phyloP scores from a whole-genome alignment of 2,329 filamentous ascomycete genomes.

The Cladosporium sp. region DNA sequence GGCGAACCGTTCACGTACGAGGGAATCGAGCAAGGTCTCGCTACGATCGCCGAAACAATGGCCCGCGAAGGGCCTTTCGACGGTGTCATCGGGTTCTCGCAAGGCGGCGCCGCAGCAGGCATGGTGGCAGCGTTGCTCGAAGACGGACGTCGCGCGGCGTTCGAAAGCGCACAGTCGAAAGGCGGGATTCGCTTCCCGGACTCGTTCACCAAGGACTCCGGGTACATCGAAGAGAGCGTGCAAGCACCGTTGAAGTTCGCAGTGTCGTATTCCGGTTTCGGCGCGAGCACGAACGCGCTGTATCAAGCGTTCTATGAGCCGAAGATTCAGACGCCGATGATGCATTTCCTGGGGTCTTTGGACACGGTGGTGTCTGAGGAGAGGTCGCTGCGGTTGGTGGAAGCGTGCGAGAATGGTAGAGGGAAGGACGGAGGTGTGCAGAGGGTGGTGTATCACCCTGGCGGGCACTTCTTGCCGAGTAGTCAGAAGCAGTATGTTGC shows the following conservation, averaged over 20 bases:
- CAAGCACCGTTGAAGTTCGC: conserved; percentile 68
- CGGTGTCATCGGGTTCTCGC: conserved; percentile 78
- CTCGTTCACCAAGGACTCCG: conserved; percentile 44
- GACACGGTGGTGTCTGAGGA: conserved; percentile 86
- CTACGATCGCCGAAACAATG: conserved; percentile 59
- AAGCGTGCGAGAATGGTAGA: conserved; percentile 58
- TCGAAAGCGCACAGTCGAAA: conserved; percentile 42
- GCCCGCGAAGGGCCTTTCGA: conserved; percentile 69
- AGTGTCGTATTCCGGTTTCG: conserved; percentile 77
- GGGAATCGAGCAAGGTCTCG: conserved; percentile 68
- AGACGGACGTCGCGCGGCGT: conserved; percentile 47
- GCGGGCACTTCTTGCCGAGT: conserved; percentile 83
- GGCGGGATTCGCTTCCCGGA: conserved; percentile 55
- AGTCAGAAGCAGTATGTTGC: conserved; percentile 77
- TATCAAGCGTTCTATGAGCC: conserved; percentile 75
- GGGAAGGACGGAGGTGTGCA: conserved; percentile 39
- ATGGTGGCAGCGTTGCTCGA: conserved; percentile 75
- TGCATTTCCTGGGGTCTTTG: conserved; percentile 80
- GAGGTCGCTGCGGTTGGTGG: conserved; percentile 66
- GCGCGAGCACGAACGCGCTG: conserved; percentile 62
- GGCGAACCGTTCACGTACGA: conserved; percentile 61
- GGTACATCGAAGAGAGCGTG: conserved; percentile 38
- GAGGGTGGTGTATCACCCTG: conserved; percentile 71
- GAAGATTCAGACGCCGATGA: conserved; percentile 69
- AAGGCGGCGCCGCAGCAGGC: conserved; percentile 71